These are phyloP conservation scores for Macadamia tetraphylla DNA, from an alignment of 164 flowering plant species.

Conservation along the genomic window DNA sequence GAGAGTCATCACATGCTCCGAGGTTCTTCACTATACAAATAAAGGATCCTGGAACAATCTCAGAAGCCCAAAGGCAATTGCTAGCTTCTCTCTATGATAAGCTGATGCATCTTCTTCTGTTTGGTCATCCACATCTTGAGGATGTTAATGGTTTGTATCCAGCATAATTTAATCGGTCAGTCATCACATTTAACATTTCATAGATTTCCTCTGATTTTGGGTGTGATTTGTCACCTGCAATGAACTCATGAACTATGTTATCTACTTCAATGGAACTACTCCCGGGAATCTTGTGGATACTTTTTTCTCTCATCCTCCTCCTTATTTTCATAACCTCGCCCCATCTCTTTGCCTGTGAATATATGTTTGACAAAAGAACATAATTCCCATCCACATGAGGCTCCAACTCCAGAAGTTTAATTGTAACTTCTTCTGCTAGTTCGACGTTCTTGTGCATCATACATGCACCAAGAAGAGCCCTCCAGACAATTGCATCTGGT, in stretches of 20 bases:
- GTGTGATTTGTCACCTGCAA: slow-evolving; percentile 31
- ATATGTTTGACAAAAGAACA: slow-evolving; percentile 30
- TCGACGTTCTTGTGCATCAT: slow-evolving; percentile 24
- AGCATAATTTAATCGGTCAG: slow-evolving; percentile 9
- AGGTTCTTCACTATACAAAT: slow-evolving; percentile 37
- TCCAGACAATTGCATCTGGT: slow-evolving; percentile 35
- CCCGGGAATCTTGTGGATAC: slow-evolving; percentile 29
- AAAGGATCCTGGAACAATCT: slow-evolving; percentile 18
- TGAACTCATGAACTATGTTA: slow-evolving; percentile 25
- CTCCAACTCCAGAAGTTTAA: slow-evolving; percentile 28
- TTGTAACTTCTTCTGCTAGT: slow-evolving; percentile 25
- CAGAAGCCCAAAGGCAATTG: slow-evolving; percentile 34
- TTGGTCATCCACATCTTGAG: slow-evolving; percentile 23
- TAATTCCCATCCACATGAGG: slow-evolving; percentile 33
- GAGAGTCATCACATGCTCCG: slow-evolving; percentile 39
- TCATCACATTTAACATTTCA: slow-evolving; percentile 24
- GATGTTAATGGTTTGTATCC: slow-evolving; percentile 19
- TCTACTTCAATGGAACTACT: slow-evolving; percentile 33
- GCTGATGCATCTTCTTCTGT: slow-evolving; percentile 18
- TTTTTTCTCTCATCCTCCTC: slow-evolving; percentile 24
- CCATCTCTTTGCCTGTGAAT: slow-evolving; percentile 30
- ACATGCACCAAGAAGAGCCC: slow-evolving; percentile 33
- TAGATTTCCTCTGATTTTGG: slow-evolving; percentile 22
- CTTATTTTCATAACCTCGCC: slow-evolving; percentile 24
- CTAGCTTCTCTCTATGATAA: slow-evolving; percentile 40